Percentiles rank a stretch among this genome's conserved stretches.
phyloP scores from a whole-genome alignment of 1,139 yeast species.

The Candida pseudoviswanathii region DNA sequence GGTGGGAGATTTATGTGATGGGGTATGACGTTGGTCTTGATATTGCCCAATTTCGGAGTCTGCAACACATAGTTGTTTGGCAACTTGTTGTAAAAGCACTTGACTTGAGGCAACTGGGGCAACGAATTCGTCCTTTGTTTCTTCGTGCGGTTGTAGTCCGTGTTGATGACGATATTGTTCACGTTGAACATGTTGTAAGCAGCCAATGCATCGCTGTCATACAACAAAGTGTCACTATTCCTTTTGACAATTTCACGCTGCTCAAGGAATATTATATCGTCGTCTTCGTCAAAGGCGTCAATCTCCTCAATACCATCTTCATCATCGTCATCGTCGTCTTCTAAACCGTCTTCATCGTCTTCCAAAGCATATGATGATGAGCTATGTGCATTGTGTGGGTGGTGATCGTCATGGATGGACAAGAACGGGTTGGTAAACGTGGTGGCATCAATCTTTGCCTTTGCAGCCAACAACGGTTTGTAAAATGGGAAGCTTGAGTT shows the following conservation, averaged over 20 bases:
- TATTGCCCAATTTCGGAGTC: conserved; percentile 47
- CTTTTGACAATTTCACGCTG: conserved; percentile 32
- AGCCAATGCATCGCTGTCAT: conserved; percentile 43
- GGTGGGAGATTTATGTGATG: conserved; percentile 44
- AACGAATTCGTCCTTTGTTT: conserved; percentile 69
- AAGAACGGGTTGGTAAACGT: conserved; percentile 14
- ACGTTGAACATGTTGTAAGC: conserved; percentile 50
- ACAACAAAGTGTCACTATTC: conserved; percentile 42
- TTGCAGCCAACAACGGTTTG: conserved; percentile 5
- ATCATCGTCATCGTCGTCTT: conserved; percentile 12
- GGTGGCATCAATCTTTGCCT: conserved; percentile 6
- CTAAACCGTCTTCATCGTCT: conserved; percentile 4
- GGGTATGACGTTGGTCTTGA: conserved; percentile 44
- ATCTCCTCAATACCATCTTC: conserved; percentile 17
- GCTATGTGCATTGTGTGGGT: conserved; percentile 4
- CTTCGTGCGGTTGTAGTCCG: conserved; percentile 23
- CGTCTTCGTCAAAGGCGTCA: conserved; percentile 24
- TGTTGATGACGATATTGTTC: conserved; percentile 22
- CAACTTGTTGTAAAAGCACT: conserved; percentile 44
- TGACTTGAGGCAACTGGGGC: conserved; percentile 67
- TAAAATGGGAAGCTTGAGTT: conserved; percentile 6
- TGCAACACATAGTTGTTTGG: conserved; percentile 41
- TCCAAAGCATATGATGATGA: conserved; percentile 2
- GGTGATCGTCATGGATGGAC: conserved; percentile 12
- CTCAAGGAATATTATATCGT: conserved; percentile 38